These are phyloP conservation scores for Wickerhamomyces sp. DNA, from an alignment of 1,139 yeast genomes.

Conservation along the genomic window DNA sequence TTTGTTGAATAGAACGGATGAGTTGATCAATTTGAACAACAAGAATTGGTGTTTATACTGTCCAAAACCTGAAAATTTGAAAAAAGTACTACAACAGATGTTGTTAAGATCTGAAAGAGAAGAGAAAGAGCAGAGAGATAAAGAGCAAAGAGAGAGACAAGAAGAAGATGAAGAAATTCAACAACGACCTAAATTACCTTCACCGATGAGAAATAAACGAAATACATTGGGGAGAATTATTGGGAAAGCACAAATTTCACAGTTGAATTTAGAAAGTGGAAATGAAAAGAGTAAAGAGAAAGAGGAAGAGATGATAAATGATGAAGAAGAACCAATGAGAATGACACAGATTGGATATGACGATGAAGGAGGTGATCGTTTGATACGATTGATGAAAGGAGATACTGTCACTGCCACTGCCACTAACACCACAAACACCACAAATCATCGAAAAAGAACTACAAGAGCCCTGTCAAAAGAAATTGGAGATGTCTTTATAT, in stretches of 20 bases:
- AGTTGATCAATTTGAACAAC: constrained; percentile 19
- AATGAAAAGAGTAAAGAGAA: background rate
- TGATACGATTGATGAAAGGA: constrained; percentile 7
- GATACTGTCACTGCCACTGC: no score
- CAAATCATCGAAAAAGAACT: constrained; percentile 9
- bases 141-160: background rate
- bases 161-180: background rate
- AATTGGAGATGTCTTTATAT: background rate
- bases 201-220: constrained; percentile 29
- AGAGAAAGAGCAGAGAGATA: background rate
- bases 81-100: constrained; percentile 6
- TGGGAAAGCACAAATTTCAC: constrained; percentile 33
- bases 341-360: constrained; percentile 19
- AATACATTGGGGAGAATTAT: constrained; percentile 27
- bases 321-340: constrained; percentile 2
- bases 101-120: constrained; percentile 1
- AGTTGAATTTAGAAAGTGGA: constrained; percentile 14
- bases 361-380: constrained; percentile 8
- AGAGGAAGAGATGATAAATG: background rate
- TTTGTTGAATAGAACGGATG: constrained; percentile 21
- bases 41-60: constrained; percentile 54
- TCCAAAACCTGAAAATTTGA: constrained; percentile 26
- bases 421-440: no score
- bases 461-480: constrained; percentile 14
- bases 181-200: constrained; percentile 23